A percentile compares a stretch with the other conserved stretches of the same genome.
These are phyloP conservation scores for Pseudotulostoma volvatum DNA, from an alignment of 495 filamentous ascomycete species.

Conservation along the genomic window DNA sequence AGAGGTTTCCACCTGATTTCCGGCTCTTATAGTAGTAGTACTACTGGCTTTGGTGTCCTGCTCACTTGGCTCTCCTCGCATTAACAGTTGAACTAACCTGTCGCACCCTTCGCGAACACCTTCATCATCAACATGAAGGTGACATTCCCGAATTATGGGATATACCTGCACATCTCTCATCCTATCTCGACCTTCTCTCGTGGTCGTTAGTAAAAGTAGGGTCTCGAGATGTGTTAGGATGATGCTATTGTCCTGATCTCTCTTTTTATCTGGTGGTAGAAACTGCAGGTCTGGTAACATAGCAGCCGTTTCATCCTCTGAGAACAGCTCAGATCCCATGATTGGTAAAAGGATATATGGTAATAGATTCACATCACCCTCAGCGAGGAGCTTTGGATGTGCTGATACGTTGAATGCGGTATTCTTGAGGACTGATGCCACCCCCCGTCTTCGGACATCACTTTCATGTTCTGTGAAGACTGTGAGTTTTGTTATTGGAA, in stretches of 20 bases:
- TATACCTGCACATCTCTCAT: conserved; percentile 71
- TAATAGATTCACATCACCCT: conserved; percentile 61
- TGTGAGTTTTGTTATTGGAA: conserved; percentile 71
- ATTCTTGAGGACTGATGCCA: conserved; percentile 88
- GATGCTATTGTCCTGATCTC: conserved; percentile 59
- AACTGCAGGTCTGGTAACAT: conserved; percentile 83
- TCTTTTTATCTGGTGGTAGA: conserved; percentile 68
- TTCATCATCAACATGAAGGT: conserved; percentile 64
- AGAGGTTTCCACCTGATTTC: too few species aligned
- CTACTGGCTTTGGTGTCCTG: too few species aligned
- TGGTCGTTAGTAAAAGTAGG: conserved; percentile 65
- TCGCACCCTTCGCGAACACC: conserved; percentile 74
- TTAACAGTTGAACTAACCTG: conserved; percentile 76
- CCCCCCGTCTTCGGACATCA: conserved; percentile 63
- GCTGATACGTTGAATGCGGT: conserved; percentile 54
- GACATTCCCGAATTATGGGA: conserved; percentile 73
- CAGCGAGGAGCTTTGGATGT: conserved; percentile 53
- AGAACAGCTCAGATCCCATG: conserved; percentile 39
- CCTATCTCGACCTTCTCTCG: conserved; percentile 51
- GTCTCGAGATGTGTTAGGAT: conserved; percentile 80
- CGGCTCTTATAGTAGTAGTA: too few species aligned
- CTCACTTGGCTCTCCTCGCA: conserved; percentile 55
- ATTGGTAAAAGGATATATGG: conserved; percentile 71
- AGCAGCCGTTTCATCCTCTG: conserved; percentile 50
- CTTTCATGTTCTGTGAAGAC: conserved; percentile 86